A percentile compares a stretch with the other conserved stretches of the same genome.
These are phyloP conservation scores for Annulohypoxylon nitens DNA, from an alignment of 495 filamentous ascomycete species.

Conservation along the genomic window DNA sequence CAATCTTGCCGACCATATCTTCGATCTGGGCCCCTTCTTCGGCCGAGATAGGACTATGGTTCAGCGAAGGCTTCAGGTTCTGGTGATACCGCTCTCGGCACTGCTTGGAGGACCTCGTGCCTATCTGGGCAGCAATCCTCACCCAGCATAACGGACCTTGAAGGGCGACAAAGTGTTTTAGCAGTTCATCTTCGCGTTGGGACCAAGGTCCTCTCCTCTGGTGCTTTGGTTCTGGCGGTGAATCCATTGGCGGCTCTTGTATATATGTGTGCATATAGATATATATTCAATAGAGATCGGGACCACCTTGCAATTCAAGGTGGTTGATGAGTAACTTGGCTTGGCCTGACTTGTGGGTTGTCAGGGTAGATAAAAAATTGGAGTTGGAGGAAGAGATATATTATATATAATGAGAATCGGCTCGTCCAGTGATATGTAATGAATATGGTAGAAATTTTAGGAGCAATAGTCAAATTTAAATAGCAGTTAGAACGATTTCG, in stretches of 20 bases:
- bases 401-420: neutral
- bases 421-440: neutral
- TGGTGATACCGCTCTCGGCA: constrained; percentile 96
- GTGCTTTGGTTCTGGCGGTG: neutral
- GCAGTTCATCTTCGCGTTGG: constrained; percentile 78
- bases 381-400: neutral
- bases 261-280: neutral
- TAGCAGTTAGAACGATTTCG: constrained; percentile 1
- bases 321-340: constrained; percentile 1
- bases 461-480: neutral
- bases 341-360: neutral
- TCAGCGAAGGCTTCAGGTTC: constrained; percentile 90
- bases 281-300: neutral
- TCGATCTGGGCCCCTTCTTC: constrained; percentile 91
- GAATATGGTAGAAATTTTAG: neutral
- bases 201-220: constrained; percentile 86
- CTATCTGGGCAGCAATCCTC: constrained; percentile 80
- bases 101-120: constrained; percentile 90
- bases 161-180: constrained; percentile 78
- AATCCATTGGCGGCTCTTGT: neutral
- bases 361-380: neutral
- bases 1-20: constrained; percentile 81
- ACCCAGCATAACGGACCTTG: constrained; percentile 95
- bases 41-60: constrained; percentile 90
- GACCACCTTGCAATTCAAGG: neutral